Evolutionary conservation across 768 basidiomycete genomes (phyloP).

Genomic region (Boletus vinaceobasis): DNA sequence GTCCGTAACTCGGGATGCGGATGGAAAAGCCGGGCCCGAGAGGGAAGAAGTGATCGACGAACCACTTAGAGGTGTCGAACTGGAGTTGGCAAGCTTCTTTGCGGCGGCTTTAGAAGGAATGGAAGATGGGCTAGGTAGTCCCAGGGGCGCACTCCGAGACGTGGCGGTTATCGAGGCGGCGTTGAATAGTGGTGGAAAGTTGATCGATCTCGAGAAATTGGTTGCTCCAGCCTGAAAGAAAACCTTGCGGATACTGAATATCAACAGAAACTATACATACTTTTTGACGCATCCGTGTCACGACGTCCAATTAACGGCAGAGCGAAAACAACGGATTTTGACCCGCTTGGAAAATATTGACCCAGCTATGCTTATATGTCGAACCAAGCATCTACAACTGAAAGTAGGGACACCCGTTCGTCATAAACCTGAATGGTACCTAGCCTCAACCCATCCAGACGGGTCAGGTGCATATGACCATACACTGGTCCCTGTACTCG

Average conservation of each 20-base stretch:
- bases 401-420: background rate
- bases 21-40: slow-evolving; percentile 27
- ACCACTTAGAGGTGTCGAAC: slow-evolving; percentile 48
- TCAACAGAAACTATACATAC: background rate
- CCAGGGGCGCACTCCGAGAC: slow-evolving; percentile 62
- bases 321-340: background rate
- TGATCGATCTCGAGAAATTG: slow-evolving; percentile 52
- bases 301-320: background rate
- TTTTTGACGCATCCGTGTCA: background rate
- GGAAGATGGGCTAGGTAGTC: slow-evolving; percentile 56
- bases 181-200: slow-evolving; percentile 59
- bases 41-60: slow-evolving; percentile 48
- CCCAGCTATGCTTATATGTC: background rate
- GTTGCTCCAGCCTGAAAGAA: slow-evolving; percentile 10
- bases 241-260: background rate
- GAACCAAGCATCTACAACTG: background rate
- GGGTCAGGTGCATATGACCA: background rate
- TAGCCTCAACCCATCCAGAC: background rate
- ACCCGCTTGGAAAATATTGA: background rate
- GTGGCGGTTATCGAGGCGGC: slow-evolving; percentile 79
- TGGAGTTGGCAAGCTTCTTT: slow-evolving; percentile 60
- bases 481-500: background rate
- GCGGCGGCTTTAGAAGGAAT: slow-evolving; percentile 44
- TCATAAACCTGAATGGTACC: background rate
- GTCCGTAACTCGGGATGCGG: slow-evolving; percentile 17